Conservation (phyloP, 139 green algal genomes). For the Chlamydomonas incerta region DNA sequence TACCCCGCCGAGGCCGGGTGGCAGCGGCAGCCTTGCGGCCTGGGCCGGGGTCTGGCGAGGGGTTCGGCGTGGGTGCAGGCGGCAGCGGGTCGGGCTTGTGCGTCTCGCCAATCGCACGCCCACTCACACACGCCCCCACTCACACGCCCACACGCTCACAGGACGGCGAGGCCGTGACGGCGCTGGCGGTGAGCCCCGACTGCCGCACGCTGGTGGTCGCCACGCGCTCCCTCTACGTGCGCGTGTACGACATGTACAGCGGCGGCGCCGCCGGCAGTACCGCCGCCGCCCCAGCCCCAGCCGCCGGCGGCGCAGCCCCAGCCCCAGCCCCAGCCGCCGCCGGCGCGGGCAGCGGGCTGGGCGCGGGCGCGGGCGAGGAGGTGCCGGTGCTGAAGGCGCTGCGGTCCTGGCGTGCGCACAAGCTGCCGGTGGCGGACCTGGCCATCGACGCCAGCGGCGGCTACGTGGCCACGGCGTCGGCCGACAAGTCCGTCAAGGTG, state of each 20-base stretch:
- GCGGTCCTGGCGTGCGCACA: slow-evolving; percentile 65
- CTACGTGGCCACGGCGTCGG: slow-evolving; percentile 82
- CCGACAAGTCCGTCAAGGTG: slow-evolving; percentile 78
- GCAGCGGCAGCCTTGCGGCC: too few species aligned
- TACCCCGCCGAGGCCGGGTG: too few species aligned
- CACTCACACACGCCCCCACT: too few species aligned
- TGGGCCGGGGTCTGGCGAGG: too few species aligned
- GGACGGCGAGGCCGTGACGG: slow-evolving; percentile 92
- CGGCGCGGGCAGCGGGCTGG: too few species aligned
- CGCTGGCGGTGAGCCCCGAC: slow-evolving; percentile 83
- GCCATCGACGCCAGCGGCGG: slow-evolving; percentile 81
- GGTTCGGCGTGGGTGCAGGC: too few species aligned
- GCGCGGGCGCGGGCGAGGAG: too few species aligned
- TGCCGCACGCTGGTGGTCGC: slow-evolving; percentile 76
- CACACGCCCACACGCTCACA: slow-evolving; percentile 32
- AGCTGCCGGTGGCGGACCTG: slow-evolving; percentile 84
- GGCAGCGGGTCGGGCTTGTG: too few species aligned
- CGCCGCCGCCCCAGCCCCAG: too few species aligned
- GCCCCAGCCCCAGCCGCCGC: too few species aligned
- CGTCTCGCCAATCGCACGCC: too few species aligned
- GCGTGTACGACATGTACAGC: slow-evolving; percentile 73
- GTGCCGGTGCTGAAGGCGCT: slow-evolving; percentile 16
- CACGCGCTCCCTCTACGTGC: slow-evolving; percentile 82
- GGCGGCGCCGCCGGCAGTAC: slow-evolving; percentile 15
- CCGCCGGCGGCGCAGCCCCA: too few species aligned